phyloP scores from a whole-genome alignment of 306 rosid genomes.

The Hippophae rhamnoides region DNA sequence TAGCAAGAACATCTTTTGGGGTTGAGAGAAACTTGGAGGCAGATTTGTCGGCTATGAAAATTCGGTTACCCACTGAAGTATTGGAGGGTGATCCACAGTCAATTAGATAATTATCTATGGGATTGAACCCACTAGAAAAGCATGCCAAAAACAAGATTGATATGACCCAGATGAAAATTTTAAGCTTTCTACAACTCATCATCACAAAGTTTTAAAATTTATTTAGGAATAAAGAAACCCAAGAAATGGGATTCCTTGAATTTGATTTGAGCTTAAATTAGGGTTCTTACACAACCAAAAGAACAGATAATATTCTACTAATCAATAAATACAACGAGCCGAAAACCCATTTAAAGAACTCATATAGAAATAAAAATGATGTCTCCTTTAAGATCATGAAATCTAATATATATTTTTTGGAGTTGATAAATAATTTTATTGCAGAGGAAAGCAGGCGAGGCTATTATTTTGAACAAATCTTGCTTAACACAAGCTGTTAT shows the following conservation, averaged over 20 bases:
- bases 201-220: constrained; percentile 12
- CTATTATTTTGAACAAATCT: constrained; percentile 11
- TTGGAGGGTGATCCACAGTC: constrained; percentile 54
- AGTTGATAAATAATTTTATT: constrained; percentile 1
- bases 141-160: constrained; percentile 34
- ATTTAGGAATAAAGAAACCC: constrained; percentile 1
- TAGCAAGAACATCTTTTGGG: constrained; percentile 45
- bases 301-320: constrained; percentile 1
- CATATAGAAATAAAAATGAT: constrained; percentile 10
- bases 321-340: neutral
- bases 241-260: constrained; percentile 1
- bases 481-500: constrained; percentile 14
- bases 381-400: constrained; percentile 22
- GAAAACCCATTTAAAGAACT: too few species aligned
- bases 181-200: constrained; percentile 34
- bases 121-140: constrained; percentile 41
- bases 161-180: constrained; percentile 32
- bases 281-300: constrained; percentile 12
- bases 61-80: constrained; percentile 42
- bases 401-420: constrained; percentile 4
- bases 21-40: constrained; percentile 50
- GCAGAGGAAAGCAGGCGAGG: constrained; percentile 7
- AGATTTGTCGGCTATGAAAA: constrained; percentile 51
- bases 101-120: constrained; percentile 60
- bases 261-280: neutral